Base-by-base conservation (phyloP, 2,329 filamentous ascomycete species). In the Arthroderma sp. region DNA sequence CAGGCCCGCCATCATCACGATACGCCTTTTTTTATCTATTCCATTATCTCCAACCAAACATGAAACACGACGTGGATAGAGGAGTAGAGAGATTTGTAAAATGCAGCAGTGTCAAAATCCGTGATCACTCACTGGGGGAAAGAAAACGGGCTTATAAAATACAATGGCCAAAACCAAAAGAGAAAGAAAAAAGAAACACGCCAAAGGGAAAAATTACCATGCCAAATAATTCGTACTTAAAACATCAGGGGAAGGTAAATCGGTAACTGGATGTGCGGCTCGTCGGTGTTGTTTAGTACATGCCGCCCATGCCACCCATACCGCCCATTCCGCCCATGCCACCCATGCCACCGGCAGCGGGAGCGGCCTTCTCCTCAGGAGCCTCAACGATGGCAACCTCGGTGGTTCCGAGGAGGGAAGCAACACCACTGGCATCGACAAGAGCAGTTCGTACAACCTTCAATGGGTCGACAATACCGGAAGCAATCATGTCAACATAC, bases 391-490 rank as follows among this genome's bases (percentile, higher is more conserved):
- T 94, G 54, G 91, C 88, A 47, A 96, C 91, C 73, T 98, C 91
- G 49, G 91, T 98, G 54, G 91, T 98, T 64, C 91, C 91, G 50
- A 98, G 83, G 50, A 98, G 80, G 44, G 89, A 96, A 44, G 91
- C 91, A 58, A 98, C 91, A 70, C 91, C 91, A 62, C 83, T 89
- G 57, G 91, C 91, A 59, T 98, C 91, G 60, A 88, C 78, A 48
- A 98, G 82, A 61, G 86, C 89, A 52, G 91, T 98, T 60, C 91
- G 87, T 62, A 98, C 91, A 57, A 98, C 91, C 84, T 98, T 98
- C 77, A 98, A 84, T 53, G 91, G 91, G 66, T 98, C 91, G 49
- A 98, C 83, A 67, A 98, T 98, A 83, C 91, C 91, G 55, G 86
- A 79, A 51, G 77, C 67, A 62, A 98, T 95, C 91, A 98, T 96